Percentiles rank a stretch among this genome's conserved stretches.
Evolutionary conservation across 1,139 yeast species (phyloP).

Genomic region (Candida smagusa): DNA sequence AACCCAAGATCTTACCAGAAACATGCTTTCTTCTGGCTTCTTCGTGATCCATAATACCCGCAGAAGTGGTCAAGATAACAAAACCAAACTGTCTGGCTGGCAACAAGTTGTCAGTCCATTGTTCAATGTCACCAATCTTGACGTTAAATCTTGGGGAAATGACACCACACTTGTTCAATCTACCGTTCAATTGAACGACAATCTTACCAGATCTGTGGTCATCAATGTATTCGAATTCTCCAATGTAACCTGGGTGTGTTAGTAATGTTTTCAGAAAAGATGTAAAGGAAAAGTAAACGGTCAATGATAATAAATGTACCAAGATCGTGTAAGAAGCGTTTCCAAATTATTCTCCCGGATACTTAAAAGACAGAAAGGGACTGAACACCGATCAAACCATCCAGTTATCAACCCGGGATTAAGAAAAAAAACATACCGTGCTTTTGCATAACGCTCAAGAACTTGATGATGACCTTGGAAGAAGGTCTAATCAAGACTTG

Average conservation of each 20-base stretch:
- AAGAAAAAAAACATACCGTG: slow-evolving; percentile 48
- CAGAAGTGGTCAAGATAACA: slow-evolving; percentile 96
- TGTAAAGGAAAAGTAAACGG: slow-evolving; percentile 82
- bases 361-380: slow-evolving; percentile 97
- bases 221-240: slow-evolving; percentile 97
- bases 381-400: slow-evolving; percentile 84
- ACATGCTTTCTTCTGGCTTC: slow-evolving; percentile 99
- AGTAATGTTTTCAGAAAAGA: slow-evolving; percentile 20
- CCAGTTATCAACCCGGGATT: slow-evolving; percentile 94
- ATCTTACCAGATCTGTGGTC: slow-evolving; percentile 99
- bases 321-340: slow-evolving; percentile 77
- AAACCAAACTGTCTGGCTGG: slow-evolving; percentile 99
- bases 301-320: slow-evolving; percentile 25
- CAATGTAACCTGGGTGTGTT: slow-evolving; percentile 71
- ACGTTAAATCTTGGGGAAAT: slow-evolving; percentile 98
- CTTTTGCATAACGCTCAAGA: slow-evolving; percentile 95
- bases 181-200: slow-evolving; percentile 94
- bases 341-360: slow-evolving; percentile 82
- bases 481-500: slow-evolving; percentile 99
- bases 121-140: slow-evolving; percentile 88
- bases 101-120: slow-evolving; percentile 95
- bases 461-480: slow-evolving; percentile 96
- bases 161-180: slow-evolving; percentile 98
- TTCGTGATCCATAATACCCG: slow-evolving; percentile 99
- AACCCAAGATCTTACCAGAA: slow-evolving; percentile 96